Base-by-base conservation (phyloP, 2,329 filamentous ascomycete species). In the Purpureocillium takamizusanense region DNA sequence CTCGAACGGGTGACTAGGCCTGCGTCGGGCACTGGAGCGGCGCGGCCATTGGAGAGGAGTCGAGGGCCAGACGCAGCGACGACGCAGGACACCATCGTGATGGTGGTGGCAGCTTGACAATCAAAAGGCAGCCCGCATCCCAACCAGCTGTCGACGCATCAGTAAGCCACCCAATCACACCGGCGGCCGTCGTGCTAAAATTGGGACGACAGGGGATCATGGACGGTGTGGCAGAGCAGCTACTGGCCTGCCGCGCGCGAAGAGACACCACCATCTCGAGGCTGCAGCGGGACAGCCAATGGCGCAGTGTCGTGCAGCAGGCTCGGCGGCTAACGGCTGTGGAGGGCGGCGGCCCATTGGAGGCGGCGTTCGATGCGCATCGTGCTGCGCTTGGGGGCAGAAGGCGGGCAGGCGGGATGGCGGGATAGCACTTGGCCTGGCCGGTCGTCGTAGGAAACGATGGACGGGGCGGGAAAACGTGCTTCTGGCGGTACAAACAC, bases 231-330 rank as follows among this genome's bases (percentile, higher is more conserved):
- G 37, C 40, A 40, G 31, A 32, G 42, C 44, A 42, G 42, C 49
- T 44, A 54, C 47, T 56, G 57, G 55, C n/a, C 54, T 65, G 56
- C 59, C 60, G 61, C 60, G 61, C 60, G 62, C 59, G 57, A 65
- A 60, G 44, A 35, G 43, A 46, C 39, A 48, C 50, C 42, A 35
- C 39, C 43, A 43, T 41, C 44, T 53, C 54, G 56, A 52, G 33
- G 35, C 18, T n/a, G 27, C 29, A 12, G 31, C 39, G 39, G 42
- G 33, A 40, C 25, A 35, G 37, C 51, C 49, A 51, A 52, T 52
- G 42, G 42, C 37, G 33, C 25, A 29, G 33, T 25, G 21, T 33
- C 35, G 37, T 38, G 43, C 38, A 42, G 45, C 42, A 23, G 31
- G 21, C 42, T 42, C 45, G 42, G 53, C 53, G 52, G 47, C 51